Conservation (phyloP, 306 rosid species). For the Sphenostylis stenocarpa region DNA sequence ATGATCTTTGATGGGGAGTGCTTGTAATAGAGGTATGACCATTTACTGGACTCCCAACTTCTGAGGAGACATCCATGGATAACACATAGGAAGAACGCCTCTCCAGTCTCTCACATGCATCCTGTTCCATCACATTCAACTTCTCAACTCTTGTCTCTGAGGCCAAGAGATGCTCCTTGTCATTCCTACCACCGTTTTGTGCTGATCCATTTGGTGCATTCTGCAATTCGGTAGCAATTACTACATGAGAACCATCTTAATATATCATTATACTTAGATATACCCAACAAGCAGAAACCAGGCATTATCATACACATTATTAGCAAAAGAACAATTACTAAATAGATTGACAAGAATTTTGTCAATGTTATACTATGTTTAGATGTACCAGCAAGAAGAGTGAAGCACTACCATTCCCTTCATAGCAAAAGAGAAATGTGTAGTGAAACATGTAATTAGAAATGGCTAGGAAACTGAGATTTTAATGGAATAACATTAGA, state of each 20-base stretch:
- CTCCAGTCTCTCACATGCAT: conserved; percentile 40
- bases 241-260: conserved; percentile 3
- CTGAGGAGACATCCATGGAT: conserved; percentile 61
- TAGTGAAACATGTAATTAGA: background rate
- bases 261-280: conserved; percentile 1
- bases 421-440: background rate
- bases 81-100: conserved; percentile 55
- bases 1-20: conserved; percentile 44
- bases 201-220: conserved; percentile 42
- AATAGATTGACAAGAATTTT: conserved; percentile 6
- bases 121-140: conserved; percentile 42
- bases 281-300: conserved; percentile 6
- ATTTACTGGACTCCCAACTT: conserved; percentile 62
- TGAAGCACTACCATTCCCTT: background rate
- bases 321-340: conserved; percentile 22
- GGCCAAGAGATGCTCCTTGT: conserved; percentile 39
- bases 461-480: background rate
- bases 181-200: conserved; percentile 36
- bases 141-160: conserved; percentile 50
- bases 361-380: background rate
- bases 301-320: background rate
- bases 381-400: conserved; percentile 21
- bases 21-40: conserved; percentile 42
- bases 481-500: background rate
- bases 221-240: conserved; percentile 53